Evolutionary conservation across 805 yeast genomes (phyloP).

Genomic region (Yarrowia bubula): DNA sequence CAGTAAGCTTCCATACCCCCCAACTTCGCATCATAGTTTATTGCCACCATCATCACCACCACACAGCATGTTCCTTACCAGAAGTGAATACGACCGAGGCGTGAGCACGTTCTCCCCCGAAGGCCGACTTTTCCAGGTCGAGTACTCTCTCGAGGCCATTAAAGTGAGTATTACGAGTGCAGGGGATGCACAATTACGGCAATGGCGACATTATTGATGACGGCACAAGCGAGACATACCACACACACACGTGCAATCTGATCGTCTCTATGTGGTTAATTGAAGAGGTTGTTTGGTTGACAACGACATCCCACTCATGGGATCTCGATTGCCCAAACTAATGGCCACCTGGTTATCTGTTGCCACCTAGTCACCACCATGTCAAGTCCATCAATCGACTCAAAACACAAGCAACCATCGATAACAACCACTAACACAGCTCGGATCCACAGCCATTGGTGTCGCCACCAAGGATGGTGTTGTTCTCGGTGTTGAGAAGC

Average conservation of each 20-base stretch:
- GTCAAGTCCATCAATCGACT: background rate
- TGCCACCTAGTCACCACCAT: background rate
- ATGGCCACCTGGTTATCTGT: background rate
- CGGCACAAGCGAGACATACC: background rate
- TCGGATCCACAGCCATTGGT: slow-evolving; percentile 98
- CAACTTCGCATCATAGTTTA: slow-evolving; percentile 15
- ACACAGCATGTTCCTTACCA: slow-evolving; percentile 81
- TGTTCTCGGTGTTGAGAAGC: slow-evolving; percentile 91
- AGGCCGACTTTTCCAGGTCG: slow-evolving; percentile 97
- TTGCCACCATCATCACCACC: slow-evolving; percentile 24
- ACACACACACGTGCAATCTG: too few species aligned
- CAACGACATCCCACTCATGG: too few species aligned
- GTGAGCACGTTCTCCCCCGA: slow-evolving; percentile 98
- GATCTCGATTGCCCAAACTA: too few species aligned
- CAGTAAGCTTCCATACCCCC: slow-evolving; percentile 6
- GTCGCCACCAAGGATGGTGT: slow-evolving; percentile 94
- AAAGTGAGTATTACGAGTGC: slow-evolving; percentile 36
- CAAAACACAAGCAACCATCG: too few species aligned
- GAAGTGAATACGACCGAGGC: slow-evolving; percentile 99
- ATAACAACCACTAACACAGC: slow-evolving; percentile 35
- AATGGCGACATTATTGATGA: background rate
- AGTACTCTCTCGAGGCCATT: slow-evolving; percentile 95
- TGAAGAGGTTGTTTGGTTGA: too few species aligned
- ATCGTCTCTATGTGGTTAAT: too few species aligned
- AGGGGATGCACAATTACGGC: background rate